Conservation (phyloP, 2,329 filamentous ascomycete genomes). For the Neopestalotiopsis sp. region DNA sequence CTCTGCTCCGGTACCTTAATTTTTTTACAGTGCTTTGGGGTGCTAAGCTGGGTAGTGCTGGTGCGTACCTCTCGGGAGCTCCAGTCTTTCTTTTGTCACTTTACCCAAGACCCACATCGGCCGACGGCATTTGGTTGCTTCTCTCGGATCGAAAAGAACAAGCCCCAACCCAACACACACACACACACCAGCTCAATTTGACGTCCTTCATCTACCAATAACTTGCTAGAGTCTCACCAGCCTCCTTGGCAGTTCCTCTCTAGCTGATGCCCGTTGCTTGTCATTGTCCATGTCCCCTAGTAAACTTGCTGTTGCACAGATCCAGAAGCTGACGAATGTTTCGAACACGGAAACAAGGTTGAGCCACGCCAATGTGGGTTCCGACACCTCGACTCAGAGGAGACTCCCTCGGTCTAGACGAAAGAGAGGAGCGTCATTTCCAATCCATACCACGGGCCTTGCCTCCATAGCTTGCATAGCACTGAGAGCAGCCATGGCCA, state of each 20-base stretch:
- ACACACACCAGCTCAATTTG: background rate
- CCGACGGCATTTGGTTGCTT: background rate
- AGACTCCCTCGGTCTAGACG: background rate
- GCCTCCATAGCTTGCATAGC: background rate
- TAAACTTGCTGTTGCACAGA: background rate
- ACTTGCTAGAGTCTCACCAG: conserved; percentile 9
- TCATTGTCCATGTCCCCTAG: background rate
- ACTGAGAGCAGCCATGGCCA: too few relatives aligned
- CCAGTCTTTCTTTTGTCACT: background rate
- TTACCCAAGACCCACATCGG: background rate
- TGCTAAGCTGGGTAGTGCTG: too few relatives aligned
- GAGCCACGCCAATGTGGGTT: conserved; percentile 11
- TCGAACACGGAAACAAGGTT: conserved; percentile 13
- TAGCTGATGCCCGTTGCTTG: background rate
- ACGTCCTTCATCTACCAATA: conserved; percentile 11
- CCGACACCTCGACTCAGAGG: background rate
- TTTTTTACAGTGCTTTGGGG: background rate
- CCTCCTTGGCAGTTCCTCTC: conserved; percentile 7
- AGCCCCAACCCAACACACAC: background rate
- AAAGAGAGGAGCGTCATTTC: conserved; percentile 1
- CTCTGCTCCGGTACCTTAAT: background rate
- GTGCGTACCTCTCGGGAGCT: background rate
- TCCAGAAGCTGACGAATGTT: conserved; percentile 14
- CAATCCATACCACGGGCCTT: background rate
- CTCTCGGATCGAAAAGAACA: background rate